Evolutionary conservation across 441 rosid species (phyloP), one percentile per base, ranked within the genome.

Genomic region (Mallotus japonicus): DNA sequence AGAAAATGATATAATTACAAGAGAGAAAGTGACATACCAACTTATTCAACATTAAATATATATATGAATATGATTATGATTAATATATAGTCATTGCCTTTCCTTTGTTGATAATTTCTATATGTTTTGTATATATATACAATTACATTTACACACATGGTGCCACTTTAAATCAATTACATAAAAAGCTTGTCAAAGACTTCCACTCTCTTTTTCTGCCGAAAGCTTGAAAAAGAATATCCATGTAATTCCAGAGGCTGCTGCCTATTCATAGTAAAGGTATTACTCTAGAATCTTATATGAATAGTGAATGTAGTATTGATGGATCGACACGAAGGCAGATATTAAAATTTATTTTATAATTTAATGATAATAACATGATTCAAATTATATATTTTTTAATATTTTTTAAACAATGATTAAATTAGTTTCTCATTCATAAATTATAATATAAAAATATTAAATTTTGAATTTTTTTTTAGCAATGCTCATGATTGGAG

Each of bases 21-120:
- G 13, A 42, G 40, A 71, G 19, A 50, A 70, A 57, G 69, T 53
- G 79, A 76, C 76, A 9, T 51, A 7, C 63, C 59, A 61, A 66
- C 71, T 56, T 59, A 1, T 59, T 28, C 32, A 28, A 28, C 32
- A 28, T 28, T 28, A 28, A 1, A 28, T 28, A n/a, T 28, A 28
- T 28, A 28, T 28, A 28, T 28, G 32, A 28, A 59, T 57, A 59
- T 59, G 4, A 16, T 17, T 0, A 17, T 61, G 1, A 64, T 70
- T 71, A 56, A 57, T 64, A 57, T 19, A 56, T 46, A 14, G 28
- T 24, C 28, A 1, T 28, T 1, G 32, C 32, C 32, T 28, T 28
- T 1, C 32, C 32, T 28, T 13, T 50, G 1, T 49, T 37, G 40
- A 62, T 69, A 40, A 54, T 69, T 67, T 74, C 56, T 20, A 66